phyloP scores from a whole-genome alignment of 176 grass and related monocot species.

The Zoysia japonica region DNA sequence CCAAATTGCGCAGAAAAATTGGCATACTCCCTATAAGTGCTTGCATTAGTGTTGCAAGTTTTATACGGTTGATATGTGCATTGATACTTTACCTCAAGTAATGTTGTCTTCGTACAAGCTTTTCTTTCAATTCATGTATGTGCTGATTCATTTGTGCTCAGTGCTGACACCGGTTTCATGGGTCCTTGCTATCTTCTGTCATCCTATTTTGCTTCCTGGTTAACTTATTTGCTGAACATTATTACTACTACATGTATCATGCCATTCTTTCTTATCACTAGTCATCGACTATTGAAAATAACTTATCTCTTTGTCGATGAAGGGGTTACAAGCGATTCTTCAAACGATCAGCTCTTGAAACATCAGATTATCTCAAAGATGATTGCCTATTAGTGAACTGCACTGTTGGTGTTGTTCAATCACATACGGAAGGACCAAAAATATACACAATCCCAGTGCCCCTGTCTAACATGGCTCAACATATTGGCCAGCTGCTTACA shows the following conservation, averaged over 20 bases:
- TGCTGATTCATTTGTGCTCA: slow-evolving; percentile 18
- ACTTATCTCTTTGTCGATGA: slow-evolving; percentile 34
- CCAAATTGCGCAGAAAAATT: not conserved
- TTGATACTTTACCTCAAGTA: not conserved
- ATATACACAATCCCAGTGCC: slow-evolving; percentile 81
- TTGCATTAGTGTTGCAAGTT: not conserved
- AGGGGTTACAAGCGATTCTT: slow-evolving; percentile 99
- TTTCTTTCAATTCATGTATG: slow-evolving; percentile 6
- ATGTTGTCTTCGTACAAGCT: slow-evolving; percentile 3
- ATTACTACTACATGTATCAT: slow-evolving; percentile 3
- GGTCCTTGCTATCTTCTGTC: not conserved
- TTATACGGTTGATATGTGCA: not conserved
- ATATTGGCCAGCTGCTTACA: slow-evolving; percentile 73
- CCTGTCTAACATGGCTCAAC: slow-evolving; percentile 70
- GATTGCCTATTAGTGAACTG: slow-evolving; percentile 94
- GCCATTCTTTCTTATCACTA: not conserved
- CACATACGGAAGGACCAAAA: slow-evolving; percentile 84
- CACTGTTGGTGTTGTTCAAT: slow-evolving; percentile 90
- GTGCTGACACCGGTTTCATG: not conserved
- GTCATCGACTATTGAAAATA: slow-evolving; percentile 2
- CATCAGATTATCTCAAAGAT: slow-evolving; percentile 98
- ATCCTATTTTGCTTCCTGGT: not conserved
- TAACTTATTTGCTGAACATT: not conserved
- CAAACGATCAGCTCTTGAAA: slow-evolving; percentile 77
- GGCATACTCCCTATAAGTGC: not conserved